Base-by-base conservation (phyloP, 2,329 filamentous ascomycete genomes). In the Drechslerella coelobrocha region DNA sequence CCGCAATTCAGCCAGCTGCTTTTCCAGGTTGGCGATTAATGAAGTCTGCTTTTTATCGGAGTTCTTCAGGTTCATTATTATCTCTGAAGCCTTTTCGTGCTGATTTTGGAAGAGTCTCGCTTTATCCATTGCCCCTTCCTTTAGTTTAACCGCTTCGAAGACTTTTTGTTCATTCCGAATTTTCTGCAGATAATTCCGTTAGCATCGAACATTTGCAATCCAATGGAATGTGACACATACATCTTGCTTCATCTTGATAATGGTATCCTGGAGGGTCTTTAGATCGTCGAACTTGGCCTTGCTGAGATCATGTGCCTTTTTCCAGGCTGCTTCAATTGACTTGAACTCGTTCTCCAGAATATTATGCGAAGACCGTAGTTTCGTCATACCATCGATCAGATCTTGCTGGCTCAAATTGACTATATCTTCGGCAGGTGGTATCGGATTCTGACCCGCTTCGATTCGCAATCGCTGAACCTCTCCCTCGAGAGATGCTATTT, bases 141-240 rank as follows among this genome's bases (percentile, higher is more conserved):
- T 95, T 75, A 92, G 89, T 78, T 96, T 97, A 83, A 96, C 92
- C 7, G 92, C 91, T 0, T 90, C 91, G 78, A 97, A 97, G 78
- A 96, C 99, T 79, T 97, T 97, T 77, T 97, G 93, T 77, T 99
- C 94, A 0, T 93, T 93, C 79, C 97, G 97, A 73, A 89, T 88
- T 81, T 99, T 99, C 79, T 99, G 92, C 0, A n/a, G n/a, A n/a
- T n/a, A 91, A n/a, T 8, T 10, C 90, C 41, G 86, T 86, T 19
- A 95, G 81, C 23, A 89, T 83, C 17, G 86, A 81, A 6, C 34
- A 56, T 47, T 57, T 19, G 26, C 39, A 43, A 51, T 17, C 27
- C 52, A 29, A 51, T 31, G 3, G 39, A 61, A 27, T 10, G 21
- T 29, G 14, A 21, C 19, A 37, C 54, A 47, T 60, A 73, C 59